Evolutionary conservation across 345 rosid species (phyloP).

Genomic region (Aegle marmelos): DNA sequence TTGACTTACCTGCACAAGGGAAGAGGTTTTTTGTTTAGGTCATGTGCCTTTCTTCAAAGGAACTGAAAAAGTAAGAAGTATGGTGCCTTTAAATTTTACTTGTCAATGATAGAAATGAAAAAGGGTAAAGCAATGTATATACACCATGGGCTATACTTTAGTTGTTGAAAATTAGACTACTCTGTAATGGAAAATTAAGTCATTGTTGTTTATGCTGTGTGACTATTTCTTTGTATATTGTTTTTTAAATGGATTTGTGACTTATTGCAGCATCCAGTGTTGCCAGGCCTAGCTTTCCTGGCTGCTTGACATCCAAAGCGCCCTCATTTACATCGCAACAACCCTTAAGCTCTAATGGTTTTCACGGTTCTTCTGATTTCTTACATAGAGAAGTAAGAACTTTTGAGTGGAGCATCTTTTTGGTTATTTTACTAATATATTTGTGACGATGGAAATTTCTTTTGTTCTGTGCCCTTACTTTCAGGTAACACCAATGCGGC

Average conservation of each 20-base stretch:
- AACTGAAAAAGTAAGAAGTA: background rate
- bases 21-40: background rate
- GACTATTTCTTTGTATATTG: background rate
- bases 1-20: background rate
- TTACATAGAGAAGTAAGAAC: slow-evolving; percentile 30
- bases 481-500: slow-evolving; percentile 26
- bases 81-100: background rate
- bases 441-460: background rate
- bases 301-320: slow-evolving; percentile 33
- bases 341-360: slow-evolving; percentile 14
- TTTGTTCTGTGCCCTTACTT: background rate
- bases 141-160: background rate
- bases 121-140: background rate
- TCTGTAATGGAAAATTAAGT: background rate
- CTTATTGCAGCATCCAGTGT: slow-evolving; percentile 22
- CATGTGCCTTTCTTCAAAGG: background rate
- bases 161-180: background rate
- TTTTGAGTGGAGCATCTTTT: background rate
- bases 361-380: slow-evolving; percentile 25
- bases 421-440: background rate
- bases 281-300: slow-evolving; percentile 29
- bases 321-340: slow-evolving; percentile 19
- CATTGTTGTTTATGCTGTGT: background rate
- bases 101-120: background rate
- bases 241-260: background rate